A percentile compares a stretch with the other conserved stretches of the same genome.
Conservation (phyloP, 768 basidiomycete species). For the Mycena amicta region DNA sequence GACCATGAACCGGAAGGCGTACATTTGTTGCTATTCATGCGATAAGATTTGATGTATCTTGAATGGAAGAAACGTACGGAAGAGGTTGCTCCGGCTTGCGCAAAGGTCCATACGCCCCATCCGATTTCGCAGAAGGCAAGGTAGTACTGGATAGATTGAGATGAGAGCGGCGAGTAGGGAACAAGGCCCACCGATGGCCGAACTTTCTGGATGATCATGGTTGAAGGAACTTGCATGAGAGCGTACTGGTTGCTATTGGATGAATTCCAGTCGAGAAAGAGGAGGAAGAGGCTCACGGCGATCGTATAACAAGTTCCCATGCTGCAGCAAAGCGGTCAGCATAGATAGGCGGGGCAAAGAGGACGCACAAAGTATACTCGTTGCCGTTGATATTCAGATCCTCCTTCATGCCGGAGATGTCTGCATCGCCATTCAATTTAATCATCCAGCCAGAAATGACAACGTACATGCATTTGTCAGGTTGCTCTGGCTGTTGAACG, state of each 20-base stretch:
- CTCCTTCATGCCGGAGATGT: conserved; percentile 28
- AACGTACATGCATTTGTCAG: conserved; percentile 28
- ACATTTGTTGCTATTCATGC: conserved; percentile 24
- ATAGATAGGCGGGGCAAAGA: too few relatives aligned
- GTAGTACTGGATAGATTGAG: conserved; percentile 10
- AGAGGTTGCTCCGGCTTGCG: conserved; percentile 27
- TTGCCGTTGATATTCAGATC: conserved; percentile 27
- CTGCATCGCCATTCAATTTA: too few relatives aligned
- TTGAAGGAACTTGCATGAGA: conserved; percentile 26
- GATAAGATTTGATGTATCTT: background rate
- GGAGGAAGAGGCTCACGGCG: conserved; percentile 18
- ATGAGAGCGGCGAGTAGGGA: background rate
- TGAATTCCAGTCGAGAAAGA: background rate
- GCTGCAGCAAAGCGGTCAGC: too few relatives aligned
- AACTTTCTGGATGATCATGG: conserved; percentile 26
- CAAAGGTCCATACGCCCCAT: conserved; percentile 30
- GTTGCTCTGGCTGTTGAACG: conserved; percentile 21
- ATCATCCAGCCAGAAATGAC: too few relatives aligned
- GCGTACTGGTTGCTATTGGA: conserved; percentile 12
- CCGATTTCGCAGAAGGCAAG: conserved; percentile 27
- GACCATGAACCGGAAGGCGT: conserved; percentile 27
- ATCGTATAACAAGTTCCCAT: conserved; percentile 31
- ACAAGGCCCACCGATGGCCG: conserved; percentile 22
- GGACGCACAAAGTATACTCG: conserved; percentile 26
- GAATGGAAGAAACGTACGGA: conserved; percentile 10